Evolutionary conservation across 2,329 filamentous ascomycete genomes (phyloP), one percentile per base, ranked within the genome.

Genomic region (Xylariales sp.): DNA sequence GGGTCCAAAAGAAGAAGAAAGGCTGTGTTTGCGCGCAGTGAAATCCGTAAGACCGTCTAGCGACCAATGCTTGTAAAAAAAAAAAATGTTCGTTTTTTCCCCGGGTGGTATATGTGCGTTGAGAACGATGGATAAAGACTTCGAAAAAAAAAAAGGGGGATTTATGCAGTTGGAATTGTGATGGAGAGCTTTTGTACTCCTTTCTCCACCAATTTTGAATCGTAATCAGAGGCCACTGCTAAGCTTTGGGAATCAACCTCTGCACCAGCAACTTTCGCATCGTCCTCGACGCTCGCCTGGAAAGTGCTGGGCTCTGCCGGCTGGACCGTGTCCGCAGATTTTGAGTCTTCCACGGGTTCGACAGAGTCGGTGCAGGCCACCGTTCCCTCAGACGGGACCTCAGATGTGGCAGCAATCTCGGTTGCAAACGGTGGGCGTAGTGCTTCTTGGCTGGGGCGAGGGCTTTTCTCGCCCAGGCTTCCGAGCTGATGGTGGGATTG

Each of bases 381-480:
- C 7, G 21, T 35, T 10, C 14, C 34, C 11, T 37, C 34, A 7
- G 34, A 28, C 4, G 34, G 6, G 11, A 25, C 16, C 15, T 37
- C 34, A 16, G 23, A 25, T 25, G 23, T 8, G 8, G 23, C 23
- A 25, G 8, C 23, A 25, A 25, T 23, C 18, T 21, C 29, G 24
- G 19, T 13, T 10, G 16, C 20, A 11, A 14, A 28, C 5, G n/a
- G 15, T 8, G 13, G 19, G 15, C 6, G 28, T 10, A 30, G 28
- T n/a, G 16, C 40, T 37, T 66, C 63, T n/a, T 62, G 53, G 25
- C 62, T 67, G 32, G 44, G 46, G 11, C 57, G 56, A 12, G 52
- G 49, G 36, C 56, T 63, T 39, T 57, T 61, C 10, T 62, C 59
- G 14, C 50, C 43, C n/a, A 53, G 40, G 15, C 40, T 47, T 25